Conservation (phyloP, 2,329 filamentous ascomycete genomes). For the Sclerotinia trifoliorum region DNA sequence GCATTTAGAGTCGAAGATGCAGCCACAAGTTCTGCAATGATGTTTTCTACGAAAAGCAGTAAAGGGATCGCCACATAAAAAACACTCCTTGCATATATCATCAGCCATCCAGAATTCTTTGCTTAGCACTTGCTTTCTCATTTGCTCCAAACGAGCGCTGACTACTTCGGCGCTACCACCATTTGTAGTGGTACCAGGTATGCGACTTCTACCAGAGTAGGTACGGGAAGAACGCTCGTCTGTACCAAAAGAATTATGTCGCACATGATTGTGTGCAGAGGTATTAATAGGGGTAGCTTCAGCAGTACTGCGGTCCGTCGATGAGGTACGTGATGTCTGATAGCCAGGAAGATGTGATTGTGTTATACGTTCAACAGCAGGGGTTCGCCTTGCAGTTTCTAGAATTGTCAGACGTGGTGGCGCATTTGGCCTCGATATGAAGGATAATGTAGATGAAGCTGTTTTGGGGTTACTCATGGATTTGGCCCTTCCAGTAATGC, state of each 20-base stretch:
- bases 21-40: slow-evolving; percentile 94
- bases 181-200: slow-evolving; percentile 56
- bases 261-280: slow-evolving; percentile 57
- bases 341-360: slow-evolving; percentile 48
- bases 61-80: slow-evolving; percentile 85
- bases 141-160: slow-evolving; percentile 63
- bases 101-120: slow-evolving; percentile 99
- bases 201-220: slow-evolving; percentile 49
- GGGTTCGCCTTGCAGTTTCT: slow-evolving; percentile 39
- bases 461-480: slow-evolving; percentile 38
- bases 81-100: slow-evolving; percentile 96
- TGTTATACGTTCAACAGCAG: slow-evolving; percentile 42
- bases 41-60: slow-evolving; percentile 94
- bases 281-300: slow-evolving; percentile 58
- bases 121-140: slow-evolving; percentile 83
- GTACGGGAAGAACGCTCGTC: slow-evolving; percentile 42
- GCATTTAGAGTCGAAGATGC: slow-evolving; percentile 97
- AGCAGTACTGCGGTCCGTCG: slow-evolving; percentile 55
- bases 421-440: slow-evolving; percentile 36
- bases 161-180: slow-evolving; percentile 59
- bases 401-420: slow-evolving; percentile 30
- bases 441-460: slow-evolving; percentile 36
- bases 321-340: slow-evolving; percentile 56
- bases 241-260: slow-evolving; percentile 55
- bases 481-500: slow-evolving; percentile 27